Percentiles rank a stretch among this genome's conserved stretches.
Conservation (phyloP, 2,329 filamentous ascomycete genomes). For the Pseudogymnoascus destructans region DNA sequence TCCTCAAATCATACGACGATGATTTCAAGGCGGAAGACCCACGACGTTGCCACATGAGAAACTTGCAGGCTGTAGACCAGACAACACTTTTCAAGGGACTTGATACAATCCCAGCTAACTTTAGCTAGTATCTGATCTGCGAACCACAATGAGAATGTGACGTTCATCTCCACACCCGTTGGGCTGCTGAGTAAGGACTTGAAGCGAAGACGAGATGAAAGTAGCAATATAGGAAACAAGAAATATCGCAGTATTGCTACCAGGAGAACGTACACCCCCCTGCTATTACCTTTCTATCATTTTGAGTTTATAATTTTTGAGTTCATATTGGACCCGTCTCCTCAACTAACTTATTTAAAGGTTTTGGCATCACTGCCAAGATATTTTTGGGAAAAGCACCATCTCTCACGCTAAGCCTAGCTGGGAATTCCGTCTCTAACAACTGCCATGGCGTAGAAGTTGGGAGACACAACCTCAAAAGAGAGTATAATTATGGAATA, state of each 20-base stretch:
- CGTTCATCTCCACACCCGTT: neutral
- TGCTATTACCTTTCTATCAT: neutral
- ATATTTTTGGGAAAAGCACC: neutral
- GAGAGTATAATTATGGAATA: neutral
- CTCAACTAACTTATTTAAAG: neutral
- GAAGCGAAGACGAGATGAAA: neutral
- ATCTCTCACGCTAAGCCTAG: neutral
- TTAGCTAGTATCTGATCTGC: neutral
- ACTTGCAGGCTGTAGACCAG: neutral
- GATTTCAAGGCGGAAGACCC: neutral
- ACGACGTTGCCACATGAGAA: neutral
- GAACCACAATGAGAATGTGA: neutral
- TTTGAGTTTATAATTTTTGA: neutral
- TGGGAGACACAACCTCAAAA: neutral
- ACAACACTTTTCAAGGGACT: neutral
- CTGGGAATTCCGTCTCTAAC: neutral
- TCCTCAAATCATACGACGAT: conserved; percentile 1
- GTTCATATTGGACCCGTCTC: neutral
- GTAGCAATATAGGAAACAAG: neutral
- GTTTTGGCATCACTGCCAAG: neutral
- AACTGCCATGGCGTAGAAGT: neutral
- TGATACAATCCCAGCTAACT: neutral
- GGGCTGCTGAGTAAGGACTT: neutral
- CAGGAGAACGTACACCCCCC: neutral
- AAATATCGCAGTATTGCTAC: neutral